Conservation (phyloP, 2,329 filamentous ascomycete species). For the Macrophomina tecta region DNA sequence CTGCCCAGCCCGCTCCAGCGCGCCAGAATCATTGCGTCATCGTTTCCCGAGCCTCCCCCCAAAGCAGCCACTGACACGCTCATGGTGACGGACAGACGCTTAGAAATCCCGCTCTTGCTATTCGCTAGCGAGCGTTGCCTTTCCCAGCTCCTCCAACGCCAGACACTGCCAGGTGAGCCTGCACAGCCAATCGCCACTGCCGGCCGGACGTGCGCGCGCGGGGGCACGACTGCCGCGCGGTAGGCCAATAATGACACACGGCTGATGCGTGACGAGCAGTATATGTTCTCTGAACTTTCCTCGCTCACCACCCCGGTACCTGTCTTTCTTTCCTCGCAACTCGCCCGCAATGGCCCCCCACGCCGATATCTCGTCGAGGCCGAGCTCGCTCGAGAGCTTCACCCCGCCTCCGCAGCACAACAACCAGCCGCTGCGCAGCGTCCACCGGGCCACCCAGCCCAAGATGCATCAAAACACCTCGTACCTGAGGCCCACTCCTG, state of each 20-base stretch:
- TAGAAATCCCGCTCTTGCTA: constrained; percentile 17
- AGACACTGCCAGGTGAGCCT: neutral
- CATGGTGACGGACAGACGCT: constrained; percentile 12
- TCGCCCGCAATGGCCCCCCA: constrained; percentile 43
- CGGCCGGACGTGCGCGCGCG: neutral
- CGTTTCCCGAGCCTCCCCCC: neutral
- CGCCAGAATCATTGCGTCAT: constrained; percentile 16
- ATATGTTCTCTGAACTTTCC: constrained; percentile 22
- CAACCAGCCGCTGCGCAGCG: constrained; percentile 28
- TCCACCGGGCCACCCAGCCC: constrained; percentile 28
- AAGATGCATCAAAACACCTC: constrained; percentile 40
- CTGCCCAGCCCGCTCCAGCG: constrained; percentile 11
- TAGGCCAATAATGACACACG: neutral
- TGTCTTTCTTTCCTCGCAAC: neutral
- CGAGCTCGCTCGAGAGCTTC: constrained; percentile 15
- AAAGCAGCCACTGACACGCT: constrained; percentile 8
- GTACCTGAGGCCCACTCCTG: constrained; percentile 58
- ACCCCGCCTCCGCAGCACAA: constrained; percentile 23
- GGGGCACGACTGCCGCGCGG: neutral
- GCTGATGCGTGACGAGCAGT: constrained; percentile 12
- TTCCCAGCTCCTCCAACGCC: neutral
- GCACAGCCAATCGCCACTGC: constrained; percentile 9
- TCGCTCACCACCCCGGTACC: constrained; percentile 14
- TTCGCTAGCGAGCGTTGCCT: constrained; percentile 8
- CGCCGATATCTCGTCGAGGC: constrained; percentile 35